phyloP scores from a whole-genome alignment of 2,329 filamentous ascomycete genomes.

The Cordyceps pruinosa region DNA sequence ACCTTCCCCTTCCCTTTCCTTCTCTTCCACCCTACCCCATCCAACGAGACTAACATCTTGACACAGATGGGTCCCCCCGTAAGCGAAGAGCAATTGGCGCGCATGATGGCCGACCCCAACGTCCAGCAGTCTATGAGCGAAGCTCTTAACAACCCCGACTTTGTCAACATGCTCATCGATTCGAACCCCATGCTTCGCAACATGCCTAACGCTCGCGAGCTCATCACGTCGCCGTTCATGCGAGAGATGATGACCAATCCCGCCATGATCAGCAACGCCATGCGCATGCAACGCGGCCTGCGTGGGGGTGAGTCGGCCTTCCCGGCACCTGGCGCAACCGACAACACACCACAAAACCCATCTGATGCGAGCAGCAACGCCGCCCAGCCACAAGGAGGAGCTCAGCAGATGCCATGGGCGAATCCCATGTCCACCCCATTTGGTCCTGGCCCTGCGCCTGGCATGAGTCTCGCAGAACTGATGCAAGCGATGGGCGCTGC shows the following conservation, averaged over 20 bases:
- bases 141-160: slow-evolving; percentile 87
- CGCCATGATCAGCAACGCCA: slow-evolving; percentile 71
- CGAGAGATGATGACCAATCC: slow-evolving; percentile 91
- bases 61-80: slow-evolving; percentile 81
- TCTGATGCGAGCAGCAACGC: slow-evolving; percentile 27
- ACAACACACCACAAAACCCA: slow-evolving; percentile 61
- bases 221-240: slow-evolving; percentile 83
- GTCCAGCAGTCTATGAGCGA: slow-evolving; percentile 86
- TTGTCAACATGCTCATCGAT: slow-evolving; percentile 92
- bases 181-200: slow-evolving; percentile 76
- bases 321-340: slow-evolving; percentile 85
- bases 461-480: slow-evolving; percentile 17
- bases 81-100: slow-evolving; percentile 70
- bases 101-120: slow-evolving; percentile 83
- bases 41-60: slow-evolving; percentile 19
- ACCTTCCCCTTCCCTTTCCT: not conserved
- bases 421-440: slow-evolving; percentile 40
- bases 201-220: slow-evolving; percentile 69
- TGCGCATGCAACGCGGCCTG: slow-evolving; percentile 72
- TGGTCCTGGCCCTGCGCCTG: slow-evolving; percentile 15
- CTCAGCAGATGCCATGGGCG: slow-evolving; percentile 17
- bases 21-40: too few relatives aligned
- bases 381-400: slow-evolving; percentile 1
- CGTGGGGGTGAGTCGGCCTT: slow-evolving; percentile 56
- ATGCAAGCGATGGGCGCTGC: slow-evolving; percentile 22